phyloP scores from a whole-genome alignment of 2,329 filamentous ascomycete genomes.

The Massarina eburnea region DNA sequence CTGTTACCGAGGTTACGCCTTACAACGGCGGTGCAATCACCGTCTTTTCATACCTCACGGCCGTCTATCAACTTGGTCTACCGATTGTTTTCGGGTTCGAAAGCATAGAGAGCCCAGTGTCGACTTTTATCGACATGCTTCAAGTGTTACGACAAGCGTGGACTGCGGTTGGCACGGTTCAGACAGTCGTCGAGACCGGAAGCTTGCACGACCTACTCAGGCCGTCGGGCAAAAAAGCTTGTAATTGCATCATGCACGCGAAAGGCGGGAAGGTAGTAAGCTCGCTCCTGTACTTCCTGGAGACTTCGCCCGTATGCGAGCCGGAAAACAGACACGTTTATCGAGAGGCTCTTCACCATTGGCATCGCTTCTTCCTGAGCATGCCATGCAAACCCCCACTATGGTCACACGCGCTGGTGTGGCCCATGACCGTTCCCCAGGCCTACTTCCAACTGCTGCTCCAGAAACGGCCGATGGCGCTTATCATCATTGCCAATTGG shows the following conservation, averaged over 20 bases:
- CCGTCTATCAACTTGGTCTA: constrained; percentile 12
- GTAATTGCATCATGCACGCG: constrained; percentile 10
- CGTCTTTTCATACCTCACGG: constrained; percentile 15
- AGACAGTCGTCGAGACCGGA: constrained; percentile 9
- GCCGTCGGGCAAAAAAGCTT: neutral
- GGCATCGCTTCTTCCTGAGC: constrained; percentile 17
- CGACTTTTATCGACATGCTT: constrained; percentile 12
- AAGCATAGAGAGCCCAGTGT: constrained; percentile 4
- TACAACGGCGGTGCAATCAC: constrained; percentile 15
- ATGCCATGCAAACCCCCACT: constrained; percentile 13
- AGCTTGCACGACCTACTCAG: constrained; percentile 11
- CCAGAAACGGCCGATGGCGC: constrained; percentile 13
- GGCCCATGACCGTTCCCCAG: constrained; percentile 16
- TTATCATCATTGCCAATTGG: constrained; percentile 25
- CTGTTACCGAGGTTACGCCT: constrained; percentile 11
- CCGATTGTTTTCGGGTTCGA: constrained; percentile 14
- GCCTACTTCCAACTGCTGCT: constrained; percentile 18
- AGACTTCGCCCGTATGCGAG: constrained; percentile 8
- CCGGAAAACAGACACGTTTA: constrained; percentile 13
- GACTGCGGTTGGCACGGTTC: constrained; percentile 7
- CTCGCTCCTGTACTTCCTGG: constrained; percentile 16
- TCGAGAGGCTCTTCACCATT: constrained; percentile 13
- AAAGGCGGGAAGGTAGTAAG: constrained; percentile 13
- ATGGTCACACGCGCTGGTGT: constrained; percentile 20
- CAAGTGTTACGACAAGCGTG: constrained; percentile 13